Conservation (phyloP, 495 filamentous ascomycete genomes). For the Trichocladium antarcticum region DNA sequence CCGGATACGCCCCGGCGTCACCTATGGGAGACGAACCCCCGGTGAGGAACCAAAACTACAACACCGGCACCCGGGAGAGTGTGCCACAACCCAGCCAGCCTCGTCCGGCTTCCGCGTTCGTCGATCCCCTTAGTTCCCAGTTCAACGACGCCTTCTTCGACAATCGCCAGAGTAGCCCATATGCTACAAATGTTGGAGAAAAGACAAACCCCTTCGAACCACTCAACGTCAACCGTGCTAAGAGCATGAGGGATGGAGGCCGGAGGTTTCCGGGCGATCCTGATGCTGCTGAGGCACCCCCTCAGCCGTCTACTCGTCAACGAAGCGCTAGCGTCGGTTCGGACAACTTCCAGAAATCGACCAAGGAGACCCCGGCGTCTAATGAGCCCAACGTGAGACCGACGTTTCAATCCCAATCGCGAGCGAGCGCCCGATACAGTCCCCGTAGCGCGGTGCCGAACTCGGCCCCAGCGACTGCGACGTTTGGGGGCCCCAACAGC, state of each 20-base stretch:
- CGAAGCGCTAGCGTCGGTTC: conserved; percentile 24
- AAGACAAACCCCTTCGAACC: conserved; percentile 47
- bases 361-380: conserved; percentile 6
- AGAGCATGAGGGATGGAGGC: conserved; percentile 26
- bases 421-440: conserved; percentile 22
- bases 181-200: conserved; percentile 58
- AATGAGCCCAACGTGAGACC: not conserved
- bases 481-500: conserved; percentile 10
- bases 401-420: conserved; percentile 14
- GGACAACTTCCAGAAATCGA: conserved; percentile 14
- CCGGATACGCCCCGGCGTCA: conserved; percentile 32
- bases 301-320: conserved; percentile 16
- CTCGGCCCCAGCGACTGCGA: conserved; percentile 10
- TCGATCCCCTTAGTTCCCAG: conserved; percentile 35
- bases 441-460: conserved; percentile 7
- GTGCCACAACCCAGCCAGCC: conserved; percentile 22
- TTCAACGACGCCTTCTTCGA: conserved; percentile 36
- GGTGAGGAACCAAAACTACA: conserved; percentile 36
- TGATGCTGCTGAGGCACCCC: conserved; percentile 3
- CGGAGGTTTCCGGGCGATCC: conserved; percentile 5
- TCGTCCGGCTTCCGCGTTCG: conserved; percentile 14
- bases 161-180: conserved; percentile 53
- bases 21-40: conserved; percentile 37
- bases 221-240: conserved; percentile 29
- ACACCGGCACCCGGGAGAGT: conserved; percentile 27